phyloP scores from a whole-genome alignment of 2,329 filamentous ascomycete genomes.

The Corinectria fuckeliana region DNA sequence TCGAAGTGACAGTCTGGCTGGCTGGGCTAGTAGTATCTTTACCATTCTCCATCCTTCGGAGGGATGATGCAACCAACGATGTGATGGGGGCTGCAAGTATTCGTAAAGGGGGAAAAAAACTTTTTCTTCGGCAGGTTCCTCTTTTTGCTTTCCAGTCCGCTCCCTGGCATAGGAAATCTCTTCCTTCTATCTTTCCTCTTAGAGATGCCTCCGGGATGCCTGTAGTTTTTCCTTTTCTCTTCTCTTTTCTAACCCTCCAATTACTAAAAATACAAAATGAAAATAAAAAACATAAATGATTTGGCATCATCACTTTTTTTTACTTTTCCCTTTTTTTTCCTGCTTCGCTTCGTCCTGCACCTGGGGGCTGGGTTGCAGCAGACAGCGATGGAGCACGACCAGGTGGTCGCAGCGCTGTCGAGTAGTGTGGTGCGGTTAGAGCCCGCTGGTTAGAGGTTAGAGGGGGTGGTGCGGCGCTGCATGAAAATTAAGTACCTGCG shows the following conservation, averaged over 20 bases:
- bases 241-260: slow-evolving; percentile 10
- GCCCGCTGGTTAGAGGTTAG: slow-evolving; percentile 30
- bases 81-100: slow-evolving; percentile 7
- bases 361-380: slow-evolving; percentile 27
- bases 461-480: slow-evolving; percentile 10
- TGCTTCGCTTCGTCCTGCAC: slow-evolving; percentile 21
- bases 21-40: no score
- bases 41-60: not conserved
- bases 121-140: slow-evolving; percentile 18
- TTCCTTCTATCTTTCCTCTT: not conserved
- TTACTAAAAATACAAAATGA: no score
- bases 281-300: no score
- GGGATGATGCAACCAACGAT: slow-evolving; percentile 13
- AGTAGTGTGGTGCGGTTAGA: slow-evolving; percentile 36
- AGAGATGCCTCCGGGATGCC: not conserved
- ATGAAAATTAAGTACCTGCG: slow-evolving; percentile 12
- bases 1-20: not conserved
- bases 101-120: slow-evolving; percentile 1
- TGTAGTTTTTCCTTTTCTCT: slow-evolving; percentile 8
- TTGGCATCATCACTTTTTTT: slow-evolving; percentile 10
- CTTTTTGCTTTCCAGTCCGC: slow-evolving; percentile 4
- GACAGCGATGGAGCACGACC: slow-evolving; percentile 30
- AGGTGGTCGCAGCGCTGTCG: slow-evolving; percentile 33
- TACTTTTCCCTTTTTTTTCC: slow-evolving; percentile 16
- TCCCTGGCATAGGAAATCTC: not conserved